Evolutionary conservation across 352 stramenopile genomes (phyloP).

Genomic region (Globisporangium carolinianum): DNA sequence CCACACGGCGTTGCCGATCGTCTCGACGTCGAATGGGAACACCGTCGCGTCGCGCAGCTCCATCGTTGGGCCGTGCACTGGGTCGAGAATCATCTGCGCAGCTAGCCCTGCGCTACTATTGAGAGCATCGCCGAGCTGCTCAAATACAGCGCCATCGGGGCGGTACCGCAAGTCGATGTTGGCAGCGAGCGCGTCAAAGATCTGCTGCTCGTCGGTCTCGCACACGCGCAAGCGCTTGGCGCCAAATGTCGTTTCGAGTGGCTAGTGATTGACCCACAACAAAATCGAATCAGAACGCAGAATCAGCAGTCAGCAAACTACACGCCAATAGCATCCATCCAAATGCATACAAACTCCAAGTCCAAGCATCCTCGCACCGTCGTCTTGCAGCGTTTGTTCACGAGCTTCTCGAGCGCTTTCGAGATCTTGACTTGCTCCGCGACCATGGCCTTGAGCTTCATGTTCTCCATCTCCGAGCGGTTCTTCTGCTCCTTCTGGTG

Average conservation of each 20-base stretch:
- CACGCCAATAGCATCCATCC: background rate
- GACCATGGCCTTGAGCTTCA: slow-evolving; percentile 43
- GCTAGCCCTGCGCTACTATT: background rate
- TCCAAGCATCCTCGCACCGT: slow-evolving; percentile 9
- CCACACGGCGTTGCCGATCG: slow-evolving; percentile 28
- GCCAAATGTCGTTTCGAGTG: slow-evolving; percentile 15
- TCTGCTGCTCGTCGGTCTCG: slow-evolving; percentile 24
- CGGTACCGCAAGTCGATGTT: slow-evolving; percentile 24
- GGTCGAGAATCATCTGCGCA: slow-evolving; percentile 39
- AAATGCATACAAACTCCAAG: background rate
- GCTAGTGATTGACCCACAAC: background rate
- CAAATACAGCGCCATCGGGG: slow-evolving; percentile 35
- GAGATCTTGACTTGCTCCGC: slow-evolving; percentile 53
- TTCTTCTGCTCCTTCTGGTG: slow-evolving; percentile 64
- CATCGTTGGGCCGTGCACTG: slow-evolving; percentile 35
- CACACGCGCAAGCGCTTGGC: slow-evolving; percentile 22
- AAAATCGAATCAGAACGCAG: background rate
- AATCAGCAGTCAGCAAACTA: background rate
- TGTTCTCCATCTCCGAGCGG: slow-evolving; percentile 66
- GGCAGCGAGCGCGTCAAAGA: slow-evolving; percentile 28
- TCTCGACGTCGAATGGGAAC: slow-evolving; percentile 35
- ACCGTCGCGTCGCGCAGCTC: slow-evolving; percentile 46
- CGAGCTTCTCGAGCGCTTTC: slow-evolving; percentile 45
- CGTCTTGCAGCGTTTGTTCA: slow-evolving; percentile 46
- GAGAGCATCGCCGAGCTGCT: slow-evolving; percentile 25